These are phyloP conservation scores for Fusarium proliferatum DNA, from an alignment of 2,329 filamentous ascomycete genomes.

Conservation along the genomic window DNA sequence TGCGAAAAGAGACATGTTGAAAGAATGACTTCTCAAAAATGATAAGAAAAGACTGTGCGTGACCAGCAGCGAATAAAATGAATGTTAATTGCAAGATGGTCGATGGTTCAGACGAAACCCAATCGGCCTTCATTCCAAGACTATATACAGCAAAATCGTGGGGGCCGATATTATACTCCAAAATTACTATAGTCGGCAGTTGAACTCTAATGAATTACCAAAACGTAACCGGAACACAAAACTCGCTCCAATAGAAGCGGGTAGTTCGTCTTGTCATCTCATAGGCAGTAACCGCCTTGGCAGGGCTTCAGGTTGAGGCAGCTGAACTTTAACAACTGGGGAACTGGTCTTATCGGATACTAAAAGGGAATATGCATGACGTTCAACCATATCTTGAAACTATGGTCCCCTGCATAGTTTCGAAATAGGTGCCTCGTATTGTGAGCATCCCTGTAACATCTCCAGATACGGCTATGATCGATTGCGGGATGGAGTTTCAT, in stretches of 20 bases:
- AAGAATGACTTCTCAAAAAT: not conserved
- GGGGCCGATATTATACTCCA: not conserved
- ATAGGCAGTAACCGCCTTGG: constrained; percentile 5
- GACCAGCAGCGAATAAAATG: constrained; percentile 5
- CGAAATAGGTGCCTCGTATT: constrained; percentile 13
- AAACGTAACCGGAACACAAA: constrained; percentile 18
- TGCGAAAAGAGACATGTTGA: constrained; percentile 16
- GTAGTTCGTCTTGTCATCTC: not conserved
- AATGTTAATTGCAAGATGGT: not conserved
- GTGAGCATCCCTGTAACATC: not conserved
- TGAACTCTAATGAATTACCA: constrained; percentile 4
- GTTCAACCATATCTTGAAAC: not conserved
- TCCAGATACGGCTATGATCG: constrained; percentile 6
- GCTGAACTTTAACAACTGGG: constrained; percentile 23
- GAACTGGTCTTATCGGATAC: constrained; percentile 19
- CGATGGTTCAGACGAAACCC: not conserved
- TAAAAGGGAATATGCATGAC: constrained; percentile 22
- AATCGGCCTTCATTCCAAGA: not conserved
- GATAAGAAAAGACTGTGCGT: not conserved
- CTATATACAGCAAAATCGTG: constrained; percentile 5
- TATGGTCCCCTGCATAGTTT: not conserved
- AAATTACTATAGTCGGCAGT: not conserved
- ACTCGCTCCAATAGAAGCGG: not conserved
- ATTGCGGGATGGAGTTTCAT: not conserved
- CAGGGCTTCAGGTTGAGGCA: constrained; percentile 10